These are phyloP conservation scores for Waitea zeae DNA, from an alignment of 1,284 basidiomycete species.

Conservation along the genomic window DNA sequence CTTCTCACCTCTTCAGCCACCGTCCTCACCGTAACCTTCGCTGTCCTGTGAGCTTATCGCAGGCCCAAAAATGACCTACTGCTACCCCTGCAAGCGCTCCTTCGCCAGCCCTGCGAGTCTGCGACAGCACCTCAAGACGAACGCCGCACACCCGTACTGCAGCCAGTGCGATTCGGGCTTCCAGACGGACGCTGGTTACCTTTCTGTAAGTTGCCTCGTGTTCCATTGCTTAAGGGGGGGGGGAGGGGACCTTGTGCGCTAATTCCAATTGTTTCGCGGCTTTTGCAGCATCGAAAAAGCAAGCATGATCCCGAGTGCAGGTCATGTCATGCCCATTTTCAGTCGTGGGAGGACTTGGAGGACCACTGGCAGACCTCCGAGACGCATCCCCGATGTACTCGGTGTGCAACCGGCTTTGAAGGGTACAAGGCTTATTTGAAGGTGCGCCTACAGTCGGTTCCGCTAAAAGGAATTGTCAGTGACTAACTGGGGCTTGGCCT, in stretches of 20 bases:
- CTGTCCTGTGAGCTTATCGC: too few species aligned
- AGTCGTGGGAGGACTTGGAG: neutral
- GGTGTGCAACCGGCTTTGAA: slow-evolving; percentile 7
- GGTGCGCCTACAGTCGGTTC: slow-evolving; percentile 2
- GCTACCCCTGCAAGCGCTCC: neutral
- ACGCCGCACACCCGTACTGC: neutral
- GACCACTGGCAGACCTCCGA: neutral
- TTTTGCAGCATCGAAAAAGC: neutral
- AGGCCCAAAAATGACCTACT: neutral
- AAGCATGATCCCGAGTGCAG: slow-evolving; percentile 1
- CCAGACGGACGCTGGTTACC: neutral
- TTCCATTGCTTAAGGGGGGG: too few species aligned
- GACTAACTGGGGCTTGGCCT: too few species aligned
- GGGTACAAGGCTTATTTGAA: slow-evolving; percentile 4
- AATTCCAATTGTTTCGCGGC: neutral
- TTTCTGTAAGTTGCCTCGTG: neutral
- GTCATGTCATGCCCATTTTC: neutral
- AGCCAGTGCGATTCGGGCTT: neutral
- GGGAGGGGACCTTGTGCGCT: too few species aligned
- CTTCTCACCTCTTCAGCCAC: too few species aligned
- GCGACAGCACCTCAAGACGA: neutral
- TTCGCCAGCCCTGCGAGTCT: neutral
- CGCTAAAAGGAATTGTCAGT: too few species aligned
- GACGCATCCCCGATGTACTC: slow-evolving; percentile 8
- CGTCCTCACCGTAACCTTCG: too few species aligned